Conservation (phyloP, 225 moss, liverwort and hornwort species). For the Physcomitrium patens region DNA sequence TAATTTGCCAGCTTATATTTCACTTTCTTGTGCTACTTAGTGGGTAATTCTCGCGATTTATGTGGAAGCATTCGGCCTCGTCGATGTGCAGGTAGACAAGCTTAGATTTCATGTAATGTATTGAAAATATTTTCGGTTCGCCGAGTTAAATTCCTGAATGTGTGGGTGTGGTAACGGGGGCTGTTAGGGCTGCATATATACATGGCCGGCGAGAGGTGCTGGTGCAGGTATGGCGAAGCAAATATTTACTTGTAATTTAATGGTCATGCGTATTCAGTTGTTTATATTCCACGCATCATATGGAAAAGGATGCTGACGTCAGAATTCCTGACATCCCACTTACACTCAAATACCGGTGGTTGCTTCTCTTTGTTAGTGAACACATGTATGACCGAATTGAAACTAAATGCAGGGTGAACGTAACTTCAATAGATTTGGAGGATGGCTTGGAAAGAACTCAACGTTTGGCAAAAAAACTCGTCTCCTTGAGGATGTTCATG, state of each 20-base stretch:
- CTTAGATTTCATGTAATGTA: not conserved
- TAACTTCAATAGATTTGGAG: slow-evolving; percentile 92
- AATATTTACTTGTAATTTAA: not conserved
- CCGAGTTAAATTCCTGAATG: slow-evolving; percentile 13
- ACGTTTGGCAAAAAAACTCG: slow-evolving; percentile 87
- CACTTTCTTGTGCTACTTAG: not conserved
- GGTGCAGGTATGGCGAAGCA: slow-evolving; percentile 51
- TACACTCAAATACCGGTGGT: slow-evolving; percentile 1
- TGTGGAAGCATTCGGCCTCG: not conserved
- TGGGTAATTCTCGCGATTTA: not conserved
- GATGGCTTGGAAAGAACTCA: slow-evolving; percentile 97
- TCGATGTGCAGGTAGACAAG: slow-evolving; percentile 1
- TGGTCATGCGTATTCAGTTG: not conserved
- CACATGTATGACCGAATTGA: slow-evolving; percentile 11
- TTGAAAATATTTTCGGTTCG: not conserved
- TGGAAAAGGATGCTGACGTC: not conserved
- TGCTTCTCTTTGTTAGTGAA: not conserved
- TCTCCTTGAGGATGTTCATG: slow-evolving; percentile 89
- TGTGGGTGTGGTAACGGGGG: slow-evolving; percentile 21
- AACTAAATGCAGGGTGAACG: slow-evolving; percentile 69
- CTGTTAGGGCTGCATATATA: slow-evolving; percentile 81
- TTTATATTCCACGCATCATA: not conserved
- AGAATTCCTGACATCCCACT: not conserved
- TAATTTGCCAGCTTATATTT: not conserved
- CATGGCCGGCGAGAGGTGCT: slow-evolving; percentile 85